Evolutionary conservation across 2,329 filamentous ascomycete genomes (phyloP).

Genomic region (Bipolaris oryzae): DNA sequence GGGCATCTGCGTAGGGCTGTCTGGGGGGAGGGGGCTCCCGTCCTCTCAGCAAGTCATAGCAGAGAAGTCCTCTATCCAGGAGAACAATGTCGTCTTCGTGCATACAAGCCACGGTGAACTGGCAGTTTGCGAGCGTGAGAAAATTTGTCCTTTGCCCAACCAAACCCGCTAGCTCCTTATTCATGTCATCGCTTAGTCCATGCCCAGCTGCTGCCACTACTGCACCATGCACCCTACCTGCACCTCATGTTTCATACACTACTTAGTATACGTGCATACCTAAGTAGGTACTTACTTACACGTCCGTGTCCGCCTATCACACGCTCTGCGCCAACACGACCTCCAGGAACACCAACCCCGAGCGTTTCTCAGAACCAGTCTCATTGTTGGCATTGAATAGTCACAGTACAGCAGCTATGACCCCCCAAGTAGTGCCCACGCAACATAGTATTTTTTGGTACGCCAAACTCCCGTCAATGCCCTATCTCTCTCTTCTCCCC

Average conservation of each 20-base stretch:
- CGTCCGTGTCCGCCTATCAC: neutral
- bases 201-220: neutral
- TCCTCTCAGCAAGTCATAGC: slow-evolving; percentile 20
- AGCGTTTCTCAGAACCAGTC: neutral
- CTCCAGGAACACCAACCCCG: neutral
- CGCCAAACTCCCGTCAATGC: slow-evolving; percentile 22
- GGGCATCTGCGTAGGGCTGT: slow-evolving; percentile 20
- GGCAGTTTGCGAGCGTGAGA: slow-evolving; percentile 16
- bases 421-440: neutral
- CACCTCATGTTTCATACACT: neutral
- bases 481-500: slow-evolving; percentile 1
- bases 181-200: neutral
- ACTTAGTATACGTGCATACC: neutral
- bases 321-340: neutral
- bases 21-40: slow-evolving; percentile 1
- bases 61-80: neutral
- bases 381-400: slow-evolving; percentile 1
- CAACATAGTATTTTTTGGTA: slow-evolving; percentile 13
- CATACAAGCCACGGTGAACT: slow-evolving; percentile 22
- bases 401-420: slow-evolving; percentile 7
- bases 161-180: slow-evolving; percentile 5
- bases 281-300: neutral
- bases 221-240: neutral
- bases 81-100: neutral
- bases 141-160: neutral